A percentile compares a stretch with the other conserved stretches of the same genome.
phyloP scores from a whole-genome alignment of 2,329 filamentous ascomycete species.

The Rugonectria rugulosa region DNA sequence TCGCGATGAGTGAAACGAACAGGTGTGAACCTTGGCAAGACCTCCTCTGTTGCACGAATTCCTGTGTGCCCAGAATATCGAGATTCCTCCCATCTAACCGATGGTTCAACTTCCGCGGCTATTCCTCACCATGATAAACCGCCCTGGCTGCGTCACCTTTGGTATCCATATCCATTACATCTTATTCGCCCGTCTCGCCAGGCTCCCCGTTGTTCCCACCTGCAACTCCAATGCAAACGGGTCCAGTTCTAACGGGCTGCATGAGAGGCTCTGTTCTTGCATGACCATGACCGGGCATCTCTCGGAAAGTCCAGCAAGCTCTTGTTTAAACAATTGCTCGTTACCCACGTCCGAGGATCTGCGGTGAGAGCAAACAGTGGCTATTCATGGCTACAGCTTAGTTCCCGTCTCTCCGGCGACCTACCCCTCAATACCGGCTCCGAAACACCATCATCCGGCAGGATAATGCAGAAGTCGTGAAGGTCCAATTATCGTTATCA shows the following conservation, averaged over 20 bases:
- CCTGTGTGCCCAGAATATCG: conserved; percentile 2
- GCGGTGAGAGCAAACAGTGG: not conserved
- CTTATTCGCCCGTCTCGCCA: conserved; percentile 8
- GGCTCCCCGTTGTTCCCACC: conserved; percentile 12
- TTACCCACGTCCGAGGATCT: not conserved
- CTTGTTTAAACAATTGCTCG: not conserved
- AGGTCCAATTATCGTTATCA: too few species aligned
- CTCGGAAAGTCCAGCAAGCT: not conserved
- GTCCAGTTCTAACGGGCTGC: not conserved
- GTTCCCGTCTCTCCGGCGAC: not conserved
- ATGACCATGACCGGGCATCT: not conserved
- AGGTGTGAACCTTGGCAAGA: conserved; percentile 1
- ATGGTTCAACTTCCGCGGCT: conserved; percentile 30
- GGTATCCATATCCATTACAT: conserved; percentile 16
- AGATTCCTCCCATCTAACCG: conserved; percentile 29
- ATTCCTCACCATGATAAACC: conserved; percentile 30
- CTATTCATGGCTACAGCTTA: not conserved
- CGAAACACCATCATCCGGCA: not conserved
- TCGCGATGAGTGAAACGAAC: conserved; percentile 24
- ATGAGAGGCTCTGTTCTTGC: not conserved
- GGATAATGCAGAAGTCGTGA: too few species aligned
- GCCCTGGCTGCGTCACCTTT: conserved; percentile 20
- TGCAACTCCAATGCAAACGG: not conserved
- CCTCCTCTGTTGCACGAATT: conserved; percentile 10
- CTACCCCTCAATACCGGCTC: not conserved